These are phyloP conservation scores for Zymoseptoria crescenta DNA, from an alignment of 2,329 filamentous ascomycete species.

Conservation along the genomic window DNA sequence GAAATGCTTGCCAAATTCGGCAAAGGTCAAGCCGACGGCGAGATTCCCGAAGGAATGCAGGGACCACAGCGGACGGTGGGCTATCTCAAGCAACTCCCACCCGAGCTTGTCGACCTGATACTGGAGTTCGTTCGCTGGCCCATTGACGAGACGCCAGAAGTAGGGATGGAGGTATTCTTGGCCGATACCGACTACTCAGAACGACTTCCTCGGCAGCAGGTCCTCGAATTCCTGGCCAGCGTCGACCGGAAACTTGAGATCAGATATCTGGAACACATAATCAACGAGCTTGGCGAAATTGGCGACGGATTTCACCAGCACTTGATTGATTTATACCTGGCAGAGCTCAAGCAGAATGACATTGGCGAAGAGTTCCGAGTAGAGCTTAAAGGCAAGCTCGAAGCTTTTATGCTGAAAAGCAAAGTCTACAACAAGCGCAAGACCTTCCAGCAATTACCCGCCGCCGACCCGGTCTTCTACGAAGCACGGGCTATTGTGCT, in stretches of 20 bases:
- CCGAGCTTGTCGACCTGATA: constrained; percentile 82
- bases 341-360: constrained; percentile 37
- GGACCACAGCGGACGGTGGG: constrained; percentile 77
- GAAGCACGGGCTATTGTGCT: constrained; percentile 85
- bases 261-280: constrained; percentile 82
- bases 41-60: constrained; percentile 51
- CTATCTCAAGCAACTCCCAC: constrained; percentile 82
- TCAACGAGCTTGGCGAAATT: constrained; percentile 74
- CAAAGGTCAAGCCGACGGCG: constrained; percentile 41
- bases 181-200: constrained; percentile 94
- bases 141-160: constrained; percentile 58
- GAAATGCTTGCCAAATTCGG: constrained; percentile 78
- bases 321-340: constrained; percentile 65
- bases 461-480: constrained; percentile 76
- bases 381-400: constrained; percentile 49
- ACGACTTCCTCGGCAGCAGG: constrained; percentile 67
- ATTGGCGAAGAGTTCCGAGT: constrained; percentile 30
- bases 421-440: constrained; percentile 60
- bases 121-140: constrained; percentile 90
- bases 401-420: constrained; percentile 68
- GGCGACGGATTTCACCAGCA: constrained; percentile 82
- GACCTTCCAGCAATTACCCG: constrained; percentile 69
- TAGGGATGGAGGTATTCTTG: constrained; percentile 88
- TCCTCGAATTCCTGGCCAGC: constrained; percentile 64
- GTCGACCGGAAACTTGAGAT: constrained; percentile 67